phyloP scores from a whole-genome alignment of 2,329 filamentous ascomycete species.

The Microthyrium microscopicum region DNA sequence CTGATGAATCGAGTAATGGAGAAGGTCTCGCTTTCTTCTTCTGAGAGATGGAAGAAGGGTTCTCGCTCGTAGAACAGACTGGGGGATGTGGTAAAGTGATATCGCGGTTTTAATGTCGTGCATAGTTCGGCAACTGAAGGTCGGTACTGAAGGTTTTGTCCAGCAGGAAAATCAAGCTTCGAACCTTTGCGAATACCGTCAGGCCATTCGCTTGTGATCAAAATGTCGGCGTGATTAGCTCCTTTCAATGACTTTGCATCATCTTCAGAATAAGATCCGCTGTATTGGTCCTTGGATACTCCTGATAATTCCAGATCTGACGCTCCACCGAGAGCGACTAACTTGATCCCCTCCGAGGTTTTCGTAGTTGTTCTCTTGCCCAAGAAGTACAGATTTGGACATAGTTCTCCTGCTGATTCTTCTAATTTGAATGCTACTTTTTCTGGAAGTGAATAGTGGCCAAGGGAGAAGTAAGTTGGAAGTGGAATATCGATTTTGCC shows the following conservation, averaged over 20 bases:
- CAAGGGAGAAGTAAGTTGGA: conserved; percentile 82
- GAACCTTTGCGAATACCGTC: conserved; percentile 53
- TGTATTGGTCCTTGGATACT: conserved; percentile 46
- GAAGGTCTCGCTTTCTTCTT: conserved; percentile 35
- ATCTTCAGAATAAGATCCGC: conserved; percentile 59
- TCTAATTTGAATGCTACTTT: conserved; percentile 57
- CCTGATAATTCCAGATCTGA: conserved; percentile 45
- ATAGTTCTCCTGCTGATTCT: conserved; percentile 52
- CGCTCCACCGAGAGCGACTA: conserved; percentile 69
- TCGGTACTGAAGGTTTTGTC: too few species aligned
- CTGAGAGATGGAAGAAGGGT: conserved; percentile 60
- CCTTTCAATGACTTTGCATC: conserved; percentile 64
- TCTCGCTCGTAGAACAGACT: conserved; percentile 76
- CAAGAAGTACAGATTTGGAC: conserved; percentile 79
- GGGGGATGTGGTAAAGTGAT: conserved; percentile 65
- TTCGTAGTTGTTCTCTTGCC: conserved; percentile 77
- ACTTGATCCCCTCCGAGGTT: conserved; percentile 73
- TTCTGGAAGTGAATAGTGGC: conserved; percentile 52
- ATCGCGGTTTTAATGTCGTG: conserved; percentile 66
- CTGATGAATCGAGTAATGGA: conserved; percentile 79
- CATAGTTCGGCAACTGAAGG: conserved; percentile 64
- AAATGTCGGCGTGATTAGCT: conserved; percentile 65
- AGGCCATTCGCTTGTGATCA: conserved; percentile 81
- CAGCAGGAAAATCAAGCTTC: conserved; percentile 39
- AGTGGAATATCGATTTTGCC: conserved; percentile 62